Conservation (phyloP, 306 rosid genomes). For the Lupinus albus region DNA sequence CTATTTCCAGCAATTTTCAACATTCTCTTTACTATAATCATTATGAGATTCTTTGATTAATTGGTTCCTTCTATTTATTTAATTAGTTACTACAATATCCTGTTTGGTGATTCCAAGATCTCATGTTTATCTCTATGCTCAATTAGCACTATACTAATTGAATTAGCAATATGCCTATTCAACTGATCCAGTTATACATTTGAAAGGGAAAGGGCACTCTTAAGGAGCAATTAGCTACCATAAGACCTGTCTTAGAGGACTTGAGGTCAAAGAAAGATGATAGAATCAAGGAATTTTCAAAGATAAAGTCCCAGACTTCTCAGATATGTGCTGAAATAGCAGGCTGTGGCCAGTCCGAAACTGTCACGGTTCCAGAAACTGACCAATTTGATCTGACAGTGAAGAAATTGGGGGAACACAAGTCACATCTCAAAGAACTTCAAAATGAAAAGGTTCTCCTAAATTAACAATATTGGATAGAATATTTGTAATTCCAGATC, state of each 20-base stretch:
- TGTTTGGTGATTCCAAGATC: constrained; percentile 23
- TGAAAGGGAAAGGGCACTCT: constrained; percentile 75
- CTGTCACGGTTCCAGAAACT: constrained; percentile 46
- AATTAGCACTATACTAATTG: constrained; percentile 21
- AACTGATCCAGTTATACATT: constrained; percentile 41
- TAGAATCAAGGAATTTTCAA: constrained; percentile 61
- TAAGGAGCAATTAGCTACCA: constrained; percentile 62
- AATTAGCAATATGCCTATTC: constrained; percentile 30
- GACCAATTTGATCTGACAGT: constrained; percentile 56
- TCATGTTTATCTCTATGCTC: constrained; percentile 12
- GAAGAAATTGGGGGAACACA: constrained; percentile 72
- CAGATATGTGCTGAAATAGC: constrained; percentile 75
- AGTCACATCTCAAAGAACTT: constrained; percentile 76
- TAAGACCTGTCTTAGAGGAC: constrained; percentile 69
- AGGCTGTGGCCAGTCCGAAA: constrained; percentile 48
- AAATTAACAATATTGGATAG: constrained; percentile 30
- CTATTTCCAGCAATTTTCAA: background rate
- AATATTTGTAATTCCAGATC: constrained; percentile 1
- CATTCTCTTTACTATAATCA: background rate
- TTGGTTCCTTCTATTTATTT: constrained; percentile 16
- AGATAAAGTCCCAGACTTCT: constrained; percentile 63
- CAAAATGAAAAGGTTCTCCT: constrained; percentile 72
- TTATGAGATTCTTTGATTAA: constrained; percentile 15
- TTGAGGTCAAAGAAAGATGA: constrained; percentile 72
- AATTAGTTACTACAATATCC: background rate